phyloP scores from a whole-genome alignment of 495 filamentous ascomycete species.

The Xylaria cubensis region DNA sequence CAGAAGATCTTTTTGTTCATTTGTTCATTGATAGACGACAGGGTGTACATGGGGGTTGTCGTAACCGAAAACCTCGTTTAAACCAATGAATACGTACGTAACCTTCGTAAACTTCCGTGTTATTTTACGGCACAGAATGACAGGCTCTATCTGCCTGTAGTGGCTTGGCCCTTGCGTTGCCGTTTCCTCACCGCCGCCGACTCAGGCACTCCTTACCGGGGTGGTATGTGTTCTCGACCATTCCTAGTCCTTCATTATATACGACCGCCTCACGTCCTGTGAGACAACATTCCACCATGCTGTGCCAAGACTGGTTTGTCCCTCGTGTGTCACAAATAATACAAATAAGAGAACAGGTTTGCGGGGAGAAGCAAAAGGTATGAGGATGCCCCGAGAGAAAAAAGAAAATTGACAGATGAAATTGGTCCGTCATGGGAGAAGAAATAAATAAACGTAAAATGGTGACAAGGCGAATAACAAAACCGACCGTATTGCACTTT shows the following conservation, averaged over 20 bases:
- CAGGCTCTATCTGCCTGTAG: background rate
- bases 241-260: conserved; percentile 27
- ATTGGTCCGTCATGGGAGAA: conserved; percentile 38
- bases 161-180: conserved; percentile 20
- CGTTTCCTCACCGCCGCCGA: conserved; percentile 6
- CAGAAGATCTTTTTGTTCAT: conserved; percentile 25
- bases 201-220: background rate
- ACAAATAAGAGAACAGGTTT: conserved; percentile 29
- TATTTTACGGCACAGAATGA: conserved; percentile 26
- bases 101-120: conserved; percentile 43
- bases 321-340: conserved; percentile 27
- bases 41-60: conserved; percentile 13
- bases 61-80: conserved; percentile 23
- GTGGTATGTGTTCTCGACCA: conserved; percentile 2
- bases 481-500: conserved; percentile 37
- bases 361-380: conserved; percentile 27
- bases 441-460: conserved; percentile 42
- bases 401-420: conserved; percentile 38
- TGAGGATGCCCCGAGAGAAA: conserved; percentile 17
- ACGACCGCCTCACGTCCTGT: conserved; percentile 17
- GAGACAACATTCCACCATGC: conserved; percentile 25
- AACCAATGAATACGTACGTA: conserved; percentile 40
- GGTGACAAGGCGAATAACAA: conserved; percentile 28
- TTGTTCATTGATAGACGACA: conserved; percentile 41
- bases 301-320: conserved; percentile 30